Evolutionary conservation across 139 green algal genomes (phyloP).

Genomic region (Micractinium conductrix): DNA sequence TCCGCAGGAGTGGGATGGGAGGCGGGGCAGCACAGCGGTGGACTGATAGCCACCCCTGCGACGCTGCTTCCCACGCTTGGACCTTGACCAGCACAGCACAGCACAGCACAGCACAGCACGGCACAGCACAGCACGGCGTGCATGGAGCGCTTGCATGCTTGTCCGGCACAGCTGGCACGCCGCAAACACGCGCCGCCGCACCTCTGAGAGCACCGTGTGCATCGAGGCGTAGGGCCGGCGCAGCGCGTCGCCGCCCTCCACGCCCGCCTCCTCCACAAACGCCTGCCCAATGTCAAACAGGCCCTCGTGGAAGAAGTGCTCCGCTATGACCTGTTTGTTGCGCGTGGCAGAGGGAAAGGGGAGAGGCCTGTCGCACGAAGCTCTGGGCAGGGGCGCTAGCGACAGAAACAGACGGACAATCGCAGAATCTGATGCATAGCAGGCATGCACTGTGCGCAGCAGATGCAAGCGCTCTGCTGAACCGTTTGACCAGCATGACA

Average conservation of each 20-base stretch:
- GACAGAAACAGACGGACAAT: too few relatives aligned
- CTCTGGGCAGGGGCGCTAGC: background rate
- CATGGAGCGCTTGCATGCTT: too few relatives aligned
- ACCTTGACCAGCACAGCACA: too few relatives aligned
- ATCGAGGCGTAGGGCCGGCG: conserved; percentile 76
- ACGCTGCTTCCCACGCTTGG: too few relatives aligned
- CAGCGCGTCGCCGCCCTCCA: conserved; percentile 59
- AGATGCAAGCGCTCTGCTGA: too few relatives aligned
- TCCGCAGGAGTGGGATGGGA: too few relatives aligned
- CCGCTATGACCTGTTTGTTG: conserved; percentile 83
- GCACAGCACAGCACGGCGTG: background rate
- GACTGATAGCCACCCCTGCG: too few relatives aligned
- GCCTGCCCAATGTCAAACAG: conserved; percentile 82
- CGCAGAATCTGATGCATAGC: background rate
- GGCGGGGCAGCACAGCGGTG: too few relatives aligned
- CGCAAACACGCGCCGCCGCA: conserved; percentile 35
- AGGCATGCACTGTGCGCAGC: too few relatives aligned
- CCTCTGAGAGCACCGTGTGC: conserved; percentile 81
- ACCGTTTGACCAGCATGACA: too few relatives aligned
- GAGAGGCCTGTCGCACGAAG: background rate
- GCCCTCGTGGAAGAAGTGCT: conserved; percentile 92
- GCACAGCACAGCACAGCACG: too few relatives aligned
- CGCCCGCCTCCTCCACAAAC: conserved; percentile 80
- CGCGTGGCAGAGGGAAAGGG: too few relatives aligned
- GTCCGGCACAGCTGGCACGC: background rate